Conservation (phyloP, 2,329 filamentous ascomycete genomes). For the Colletotrichum kahawae region DNA sequence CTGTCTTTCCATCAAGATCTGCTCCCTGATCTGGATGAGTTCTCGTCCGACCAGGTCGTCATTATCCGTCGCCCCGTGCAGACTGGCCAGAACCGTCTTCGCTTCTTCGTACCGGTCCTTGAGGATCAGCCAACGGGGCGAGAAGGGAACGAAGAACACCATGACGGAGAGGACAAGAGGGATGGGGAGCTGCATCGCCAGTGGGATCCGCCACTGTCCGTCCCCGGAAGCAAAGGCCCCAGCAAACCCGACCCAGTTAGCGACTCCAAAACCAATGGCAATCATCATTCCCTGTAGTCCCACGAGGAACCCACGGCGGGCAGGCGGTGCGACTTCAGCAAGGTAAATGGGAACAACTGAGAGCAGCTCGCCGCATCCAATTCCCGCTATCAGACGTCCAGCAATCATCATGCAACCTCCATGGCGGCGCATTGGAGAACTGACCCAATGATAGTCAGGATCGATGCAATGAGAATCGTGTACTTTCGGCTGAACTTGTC, state of each 20-base stretch:
- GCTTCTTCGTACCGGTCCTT: slow-evolving; percentile 24
- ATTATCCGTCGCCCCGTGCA: slow-evolving; percentile 25
- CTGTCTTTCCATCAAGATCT: slow-evolving; percentile 31
- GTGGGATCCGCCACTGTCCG: slow-evolving; percentile 31
- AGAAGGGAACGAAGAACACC: slow-evolving; percentile 28
- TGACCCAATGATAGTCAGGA: slow-evolving; percentile 25
- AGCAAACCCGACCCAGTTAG: slow-evolving; percentile 39
- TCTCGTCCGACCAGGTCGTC: slow-evolving; percentile 28
- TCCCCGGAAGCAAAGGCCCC: slow-evolving; percentile 34
- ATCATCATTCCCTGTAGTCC: slow-evolving; percentile 28
- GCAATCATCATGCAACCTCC: slow-evolving; percentile 32
- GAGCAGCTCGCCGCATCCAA: slow-evolving; percentile 24
- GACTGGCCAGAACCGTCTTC: slow-evolving; percentile 7
- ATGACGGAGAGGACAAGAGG: slow-evolving; percentile 26
- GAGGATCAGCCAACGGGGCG: slow-evolving; percentile 27
- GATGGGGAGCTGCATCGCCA: slow-evolving; percentile 27
- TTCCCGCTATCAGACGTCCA: slow-evolving; percentile 27
- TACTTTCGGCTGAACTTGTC: slow-evolving; percentile 39
- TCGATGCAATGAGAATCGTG: slow-evolving; percentile 33
- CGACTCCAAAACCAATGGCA: slow-evolving; percentile 31
- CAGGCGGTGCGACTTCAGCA: slow-evolving; percentile 29
- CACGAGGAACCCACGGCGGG: slow-evolving; percentile 28
- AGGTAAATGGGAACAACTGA: slow-evolving; percentile 31
- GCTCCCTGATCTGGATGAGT: slow-evolving; percentile 31
- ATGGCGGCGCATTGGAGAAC: slow-evolving; percentile 27